Percentiles rank a stretch among this genome's conserved stretches.
These are phyloP conservation scores for Fomes fomentarius DNA, from an alignment of 1,284 basidiomycete species.

Conservation along the genomic window DNA sequence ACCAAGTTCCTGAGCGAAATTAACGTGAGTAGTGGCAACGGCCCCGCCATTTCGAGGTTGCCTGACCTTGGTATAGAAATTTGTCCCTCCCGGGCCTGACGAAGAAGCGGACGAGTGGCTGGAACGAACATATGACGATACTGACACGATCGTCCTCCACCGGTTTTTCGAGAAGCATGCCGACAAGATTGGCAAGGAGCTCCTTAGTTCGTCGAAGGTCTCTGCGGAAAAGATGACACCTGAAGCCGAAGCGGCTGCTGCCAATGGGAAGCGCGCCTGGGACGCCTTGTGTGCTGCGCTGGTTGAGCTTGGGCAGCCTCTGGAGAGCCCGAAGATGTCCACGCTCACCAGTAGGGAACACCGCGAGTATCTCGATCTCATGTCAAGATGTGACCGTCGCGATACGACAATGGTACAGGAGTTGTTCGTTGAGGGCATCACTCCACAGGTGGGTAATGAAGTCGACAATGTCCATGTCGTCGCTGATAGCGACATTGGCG, in stretches of 20 bases:
- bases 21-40: conserved; percentile 53
- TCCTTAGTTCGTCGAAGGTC: conserved; percentile 72
- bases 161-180: conserved; percentile 83
- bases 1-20: conserved; percentile 85
- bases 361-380: conserved; percentile 67
- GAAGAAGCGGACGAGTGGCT: conserved; percentile 74
- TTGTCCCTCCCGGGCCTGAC: conserved; percentile 47
- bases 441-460: conserved; percentile 44
- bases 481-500: neutral
- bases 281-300: conserved; percentile 75
- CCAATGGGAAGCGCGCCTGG: conserved; percentile 77
- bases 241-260: conserved; percentile 51
- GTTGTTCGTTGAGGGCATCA: conserved; percentile 68
- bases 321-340: conserved; percentile 66
- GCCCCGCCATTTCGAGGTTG: neutral
- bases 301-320: conserved; percentile 75
- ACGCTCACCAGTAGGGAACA: conserved; percentile 53
- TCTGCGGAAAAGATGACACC: conserved; percentile 46
- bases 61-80: conserved; percentile 48
- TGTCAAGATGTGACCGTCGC: conserved; percentile 68
- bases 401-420: conserved; percentile 64
- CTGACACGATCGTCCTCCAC: conserved; percentile 80
- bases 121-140: conserved; percentile 76
- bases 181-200: conserved; percentile 83
- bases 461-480: neutral